Base-by-base conservation (phyloP, 805 yeast genomes). In the Myxozyma mucilagina region DNA sequence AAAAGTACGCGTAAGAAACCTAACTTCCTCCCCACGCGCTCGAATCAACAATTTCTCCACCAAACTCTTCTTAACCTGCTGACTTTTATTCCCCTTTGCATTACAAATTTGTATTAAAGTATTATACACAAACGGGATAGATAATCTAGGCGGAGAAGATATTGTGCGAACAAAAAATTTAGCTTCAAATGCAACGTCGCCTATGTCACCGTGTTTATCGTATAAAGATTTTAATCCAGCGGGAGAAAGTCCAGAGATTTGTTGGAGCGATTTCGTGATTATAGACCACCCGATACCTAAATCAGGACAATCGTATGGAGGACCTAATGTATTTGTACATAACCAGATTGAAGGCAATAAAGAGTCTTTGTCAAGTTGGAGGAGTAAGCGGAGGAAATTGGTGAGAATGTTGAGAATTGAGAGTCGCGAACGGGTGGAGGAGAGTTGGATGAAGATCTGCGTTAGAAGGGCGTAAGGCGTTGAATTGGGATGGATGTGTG, bases 151-250 rank as follows among this genome's bases (percentile, higher is more conserved):
- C n/a, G 64, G 69, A 18, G 56, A 45, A 2, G 53, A 54, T 16
- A 68, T 34, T 9, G 71, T 68, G 7, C 66, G 53, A 8, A 66
- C 63, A 5, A 65, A 55, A 14, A 60, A 59, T 43, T 67, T 63
- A 7, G 69, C 67, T 14, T 68, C 68, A 39, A 59, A 68, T n/a
- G 70, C 71, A 20, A 66, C 71, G 44, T 68, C 71, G 10, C 71
- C 71, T 16, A 61, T 48, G 53, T 68, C 71, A 9, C 71, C 71
- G 41, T 60, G 50, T 42, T 53, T 47, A 29, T 57, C 59, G 31
- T 60, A 68, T 31, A 68, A 47, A 9, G 45, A 43, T 32, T 57
- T 56, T 16, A 68, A 38, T n/a, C 60, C 44, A 4, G 59, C 42
- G 11, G 62, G 24, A 2, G 67, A 53, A 0, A 68, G 42, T n/a